phyloP scores from a whole-genome alignment of 2,329 filamentous ascomycete genomes.

The Chrysoporthe austroafricana region DNA sequence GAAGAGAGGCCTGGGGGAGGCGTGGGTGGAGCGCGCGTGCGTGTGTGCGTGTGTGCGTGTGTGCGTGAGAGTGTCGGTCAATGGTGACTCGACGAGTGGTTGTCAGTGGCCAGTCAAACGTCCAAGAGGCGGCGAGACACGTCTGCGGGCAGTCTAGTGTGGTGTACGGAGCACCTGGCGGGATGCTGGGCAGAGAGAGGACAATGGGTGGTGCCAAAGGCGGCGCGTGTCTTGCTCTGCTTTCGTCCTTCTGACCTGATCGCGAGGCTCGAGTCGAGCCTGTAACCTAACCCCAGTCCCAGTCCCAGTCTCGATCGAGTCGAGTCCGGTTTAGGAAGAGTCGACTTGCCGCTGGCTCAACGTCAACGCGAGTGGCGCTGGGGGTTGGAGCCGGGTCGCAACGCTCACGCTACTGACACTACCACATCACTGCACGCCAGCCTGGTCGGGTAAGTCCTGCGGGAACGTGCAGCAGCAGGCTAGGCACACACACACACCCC shows the following conservation, averaged over 20 bases:
- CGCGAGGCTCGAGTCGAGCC: neutral
- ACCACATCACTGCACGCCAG: neutral
- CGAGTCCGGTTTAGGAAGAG: constrained; percentile 7
- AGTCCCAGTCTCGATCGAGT: neutral
- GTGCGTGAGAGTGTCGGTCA: constrained; percentile 1
- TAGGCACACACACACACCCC: no score
- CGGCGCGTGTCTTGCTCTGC: constrained; percentile 4
- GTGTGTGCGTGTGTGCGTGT: no score
- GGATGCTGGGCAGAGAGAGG: neutral
- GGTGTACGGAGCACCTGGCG: neutral
- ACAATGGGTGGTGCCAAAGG: neutral
- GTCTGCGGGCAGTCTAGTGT: neutral
- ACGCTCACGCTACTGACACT: neutral
- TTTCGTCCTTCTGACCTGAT: neutral
- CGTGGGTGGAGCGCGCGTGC: neutral
- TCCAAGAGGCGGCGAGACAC: constrained; percentile 5
- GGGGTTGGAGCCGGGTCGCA: constrained; percentile 1
- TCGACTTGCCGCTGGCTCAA: neutral
- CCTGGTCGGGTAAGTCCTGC: neutral
- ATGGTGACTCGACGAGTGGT: constrained; percentile 12
- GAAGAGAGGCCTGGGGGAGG: neutral
- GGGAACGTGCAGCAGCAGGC: no score
- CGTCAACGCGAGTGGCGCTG: constrained; percentile 14
- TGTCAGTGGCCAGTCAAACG: neutral
- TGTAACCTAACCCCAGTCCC: neutral